Evolutionary conservation across 75 land plant genomes (phyloP), one percentile per base, ranked within the genome.

Genomic region (Picea glauca): DNA sequence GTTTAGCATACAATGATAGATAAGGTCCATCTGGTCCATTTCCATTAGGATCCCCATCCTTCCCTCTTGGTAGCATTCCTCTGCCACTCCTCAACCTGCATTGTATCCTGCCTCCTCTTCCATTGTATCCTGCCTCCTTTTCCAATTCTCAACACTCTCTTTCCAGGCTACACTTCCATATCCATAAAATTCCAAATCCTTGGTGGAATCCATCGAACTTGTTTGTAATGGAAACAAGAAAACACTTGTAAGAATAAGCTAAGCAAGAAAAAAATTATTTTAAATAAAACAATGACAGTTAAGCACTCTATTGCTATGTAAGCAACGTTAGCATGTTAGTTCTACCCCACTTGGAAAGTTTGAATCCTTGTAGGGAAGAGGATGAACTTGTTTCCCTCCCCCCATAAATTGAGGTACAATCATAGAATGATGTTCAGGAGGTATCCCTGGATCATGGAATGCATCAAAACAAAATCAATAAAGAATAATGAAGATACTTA

Each of bases 141-240:
- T 94, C 96, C 98, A 97, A 58, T 88, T 90, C 57, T 97, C 98
- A 80, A 93, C 80, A 74, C 92, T 76, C 56, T 97, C 94, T 83
- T 97, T 97, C 98, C 98, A 97, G 0, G 99, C 92, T 62, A 97
- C 96, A 83, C 92, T 94, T 60, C 99, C 99, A 89, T 95, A 97
- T 11, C 99, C 99, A 79, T 97, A 97, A 2, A 90, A 89, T 50
- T 98, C 88, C 72, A 92, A 80, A 64, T 97, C 99, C 74, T 91
- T 97, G 23, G 83, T 86, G 2, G 99, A 95, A 83, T 91, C 98
- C 92, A 97, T 88, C 4, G 99, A 80, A 74, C 99, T 84, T 5
- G 90, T 88, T 64, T 84, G 84, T 66, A 83, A 94, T 89, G 93
- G 60, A 32, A 59, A 30, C 38, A 68, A 18, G 35, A 72, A 35